Conservation (phyloP, 495 filamentous ascomycete species). For the Xylaria acuta region DNA sequence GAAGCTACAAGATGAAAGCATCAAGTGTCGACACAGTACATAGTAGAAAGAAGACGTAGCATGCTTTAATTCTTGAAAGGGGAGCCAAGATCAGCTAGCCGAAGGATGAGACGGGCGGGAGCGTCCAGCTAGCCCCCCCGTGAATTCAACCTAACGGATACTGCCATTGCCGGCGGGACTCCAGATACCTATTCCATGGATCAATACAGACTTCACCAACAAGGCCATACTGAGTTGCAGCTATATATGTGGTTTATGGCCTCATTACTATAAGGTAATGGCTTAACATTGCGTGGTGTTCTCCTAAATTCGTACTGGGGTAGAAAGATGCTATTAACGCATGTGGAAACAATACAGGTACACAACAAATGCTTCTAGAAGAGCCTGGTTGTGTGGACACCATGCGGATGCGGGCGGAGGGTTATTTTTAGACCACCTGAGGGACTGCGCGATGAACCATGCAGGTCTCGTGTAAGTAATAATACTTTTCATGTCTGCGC, state of each 20-base stretch:
- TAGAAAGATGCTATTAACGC: background rate
- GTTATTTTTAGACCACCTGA: slow-evolving; percentile 17
- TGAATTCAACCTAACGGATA: background rate
- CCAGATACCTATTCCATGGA: background rate
- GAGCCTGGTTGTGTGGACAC: background rate
- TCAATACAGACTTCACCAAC: background rate
- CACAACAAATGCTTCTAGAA: background rate
- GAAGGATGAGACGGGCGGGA: background rate
- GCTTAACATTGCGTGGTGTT: no score
- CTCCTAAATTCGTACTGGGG: background rate
- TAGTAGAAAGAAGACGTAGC: background rate
- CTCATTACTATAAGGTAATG: no score
- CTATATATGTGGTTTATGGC: background rate
- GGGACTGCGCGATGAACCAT: background rate
- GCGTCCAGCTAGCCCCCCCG: background rate
- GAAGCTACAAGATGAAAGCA: background rate
- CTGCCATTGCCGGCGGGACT: background rate
- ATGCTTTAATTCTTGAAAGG: background rate
- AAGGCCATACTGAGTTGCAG: background rate
- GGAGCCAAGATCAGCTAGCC: background rate
- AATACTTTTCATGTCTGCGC: background rate
- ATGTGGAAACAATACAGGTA: background rate
- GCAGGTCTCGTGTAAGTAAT: slow-evolving; percentile 18
- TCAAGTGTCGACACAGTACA: background rate
- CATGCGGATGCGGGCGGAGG: no score